Conservation (phyloP, 768 basidiomycete species). For the Tylopilus plumbeoviolaceoides region DNA sequence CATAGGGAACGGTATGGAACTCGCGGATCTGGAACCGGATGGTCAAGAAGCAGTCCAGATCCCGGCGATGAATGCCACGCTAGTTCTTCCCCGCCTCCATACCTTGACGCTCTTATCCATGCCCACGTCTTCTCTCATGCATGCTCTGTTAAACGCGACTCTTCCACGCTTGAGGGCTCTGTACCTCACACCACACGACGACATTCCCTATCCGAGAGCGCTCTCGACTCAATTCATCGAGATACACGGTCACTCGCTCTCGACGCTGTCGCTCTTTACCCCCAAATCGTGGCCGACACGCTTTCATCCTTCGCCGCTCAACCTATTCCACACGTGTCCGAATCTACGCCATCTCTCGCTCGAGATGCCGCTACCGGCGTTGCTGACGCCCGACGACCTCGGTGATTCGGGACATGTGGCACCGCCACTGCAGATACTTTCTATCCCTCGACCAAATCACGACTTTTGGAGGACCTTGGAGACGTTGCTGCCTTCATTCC, state of each 20-base stretch:
- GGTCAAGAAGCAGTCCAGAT: conserved; percentile 15
- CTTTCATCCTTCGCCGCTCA: conserved; percentile 50
- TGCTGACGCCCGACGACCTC: conserved; percentile 31
- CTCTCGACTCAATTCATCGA: conserved; percentile 56
- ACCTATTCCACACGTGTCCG: conserved; percentile 47
- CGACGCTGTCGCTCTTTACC: conserved; percentile 62
- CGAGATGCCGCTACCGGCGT: conserved; percentile 60
- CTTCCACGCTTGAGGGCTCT: conserved; percentile 64
- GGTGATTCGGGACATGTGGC: conserved; percentile 28
- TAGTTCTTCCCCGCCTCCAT: conserved; percentile 55
- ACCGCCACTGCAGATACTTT: conserved; percentile 54
- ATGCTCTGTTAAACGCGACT: conserved; percentile 51
- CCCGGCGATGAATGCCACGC: conserved; percentile 31
- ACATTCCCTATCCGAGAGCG: conserved; percentile 55
- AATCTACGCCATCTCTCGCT: conserved; percentile 66
- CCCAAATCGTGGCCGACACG: conserved; percentile 66
- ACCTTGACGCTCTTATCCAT: conserved; percentile 62
- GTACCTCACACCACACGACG: conserved; percentile 71
- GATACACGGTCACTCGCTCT: conserved; percentile 53
- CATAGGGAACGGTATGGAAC: conserved; percentile 55
- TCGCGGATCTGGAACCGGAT: conserved; percentile 41
- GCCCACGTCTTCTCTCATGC: conserved; percentile 60
- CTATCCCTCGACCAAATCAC: conserved; percentile 67
- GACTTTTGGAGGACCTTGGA: conserved; percentile 58
- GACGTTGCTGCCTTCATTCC: conserved; percentile 50